Evolutionary conservation across 257 asterid species (phyloP).

Genomic region (Ehretia macrophylla): DNA sequence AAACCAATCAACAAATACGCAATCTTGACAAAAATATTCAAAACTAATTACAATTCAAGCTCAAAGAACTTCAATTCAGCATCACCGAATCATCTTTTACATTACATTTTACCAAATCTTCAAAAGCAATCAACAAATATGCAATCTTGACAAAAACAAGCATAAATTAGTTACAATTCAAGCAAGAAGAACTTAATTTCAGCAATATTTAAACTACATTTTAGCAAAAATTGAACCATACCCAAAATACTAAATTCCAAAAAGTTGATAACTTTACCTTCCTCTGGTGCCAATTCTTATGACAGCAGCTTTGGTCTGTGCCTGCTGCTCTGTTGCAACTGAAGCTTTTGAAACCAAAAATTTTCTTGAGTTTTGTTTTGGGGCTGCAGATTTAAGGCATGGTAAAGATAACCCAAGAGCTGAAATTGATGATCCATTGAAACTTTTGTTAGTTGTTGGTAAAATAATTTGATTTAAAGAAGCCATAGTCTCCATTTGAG

Average conservation of each 20-base stretch:
- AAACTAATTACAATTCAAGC: too few species aligned
- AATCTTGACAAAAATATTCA: neutral
- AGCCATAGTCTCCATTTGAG: constrained; percentile 43
- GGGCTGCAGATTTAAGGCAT: constrained; percentile 23
- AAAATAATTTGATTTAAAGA: constrained; percentile 37
- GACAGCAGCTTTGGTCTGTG: constrained; percentile 59
- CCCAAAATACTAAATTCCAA: constrained; percentile 2
- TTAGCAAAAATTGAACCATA: neutral
- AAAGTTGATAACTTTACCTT: constrained; percentile 45
- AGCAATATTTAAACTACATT: neutral
- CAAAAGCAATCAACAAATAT: too few species aligned
- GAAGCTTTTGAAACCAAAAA: constrained; percentile 45
- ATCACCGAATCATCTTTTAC: too few species aligned
- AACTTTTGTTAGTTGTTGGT: constrained; percentile 10
- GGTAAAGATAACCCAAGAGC: constrained; percentile 38
- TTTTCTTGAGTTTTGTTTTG: constrained; percentile 19
- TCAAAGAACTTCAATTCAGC: neutral
- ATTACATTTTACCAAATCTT: neutral
- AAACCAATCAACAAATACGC: too few species aligned
- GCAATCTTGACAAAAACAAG: neutral
- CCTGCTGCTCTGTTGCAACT: constrained; percentile 49
- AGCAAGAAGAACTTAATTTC: neutral
- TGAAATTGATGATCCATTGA: constrained; percentile 44
- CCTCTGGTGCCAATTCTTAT: constrained; percentile 90
- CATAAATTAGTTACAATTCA: too few species aligned